phyloP scores from a whole-genome alignment of 192 early-diverging fungal species.

The Backusella tarrabulga region DNA sequence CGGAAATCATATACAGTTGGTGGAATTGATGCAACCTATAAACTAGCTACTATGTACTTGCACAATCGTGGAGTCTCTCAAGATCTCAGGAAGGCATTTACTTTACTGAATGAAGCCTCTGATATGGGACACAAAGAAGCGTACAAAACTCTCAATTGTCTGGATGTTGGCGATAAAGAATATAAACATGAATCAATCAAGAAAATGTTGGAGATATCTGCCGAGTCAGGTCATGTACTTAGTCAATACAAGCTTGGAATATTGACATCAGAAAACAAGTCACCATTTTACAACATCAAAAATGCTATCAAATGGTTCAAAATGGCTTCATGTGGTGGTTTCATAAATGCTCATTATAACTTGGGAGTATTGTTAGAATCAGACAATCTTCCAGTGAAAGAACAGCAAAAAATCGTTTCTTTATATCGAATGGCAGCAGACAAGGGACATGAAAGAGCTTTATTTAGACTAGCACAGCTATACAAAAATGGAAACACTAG shows the following conservation, averaged over 20 bases:
- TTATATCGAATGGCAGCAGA: background rate
- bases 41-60: no score
- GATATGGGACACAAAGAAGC: background rate
- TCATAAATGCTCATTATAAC: background rate
- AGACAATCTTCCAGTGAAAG: background rate
- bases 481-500: background rate
- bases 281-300: background rate
- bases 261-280: background rate
- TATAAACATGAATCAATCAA: background rate
- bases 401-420: background rate
- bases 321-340: no score
- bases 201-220: background rate
- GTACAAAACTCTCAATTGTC: background rate
- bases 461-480: background rate
- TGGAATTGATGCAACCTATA: no score
- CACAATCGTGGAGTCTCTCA: no score
- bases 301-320: background rate
- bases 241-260: background rate
- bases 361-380: background rate
- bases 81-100: no score
- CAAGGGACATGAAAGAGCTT: background rate
- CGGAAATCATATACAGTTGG: no score
- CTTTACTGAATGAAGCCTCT: no score
- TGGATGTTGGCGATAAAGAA: background rate
- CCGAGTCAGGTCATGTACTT: background rate